Percentiles rank a stretch among this genome's conserved stretches.
These are phyloP conservation scores for Solanum chiquidenum DNA, from an alignment of 257 asterid species.

Conservation along the genomic window DNA sequence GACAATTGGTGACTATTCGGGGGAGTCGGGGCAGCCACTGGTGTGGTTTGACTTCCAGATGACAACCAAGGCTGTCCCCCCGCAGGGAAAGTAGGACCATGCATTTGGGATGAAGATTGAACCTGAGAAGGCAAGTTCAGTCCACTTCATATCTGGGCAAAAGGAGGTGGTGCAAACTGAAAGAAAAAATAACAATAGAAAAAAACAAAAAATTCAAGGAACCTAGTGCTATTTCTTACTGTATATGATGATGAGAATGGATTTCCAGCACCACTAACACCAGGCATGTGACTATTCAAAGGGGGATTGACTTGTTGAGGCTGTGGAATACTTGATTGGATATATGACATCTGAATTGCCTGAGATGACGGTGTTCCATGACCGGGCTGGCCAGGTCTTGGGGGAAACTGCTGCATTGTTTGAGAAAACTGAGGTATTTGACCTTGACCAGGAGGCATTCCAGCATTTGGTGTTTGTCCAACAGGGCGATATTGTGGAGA, in stretches of 20 bases:
- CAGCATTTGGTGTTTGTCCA: slow-evolving; percentile 48
- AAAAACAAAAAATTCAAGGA: neutral
- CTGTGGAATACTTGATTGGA: slow-evolving; percentile 56
- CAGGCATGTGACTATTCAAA: slow-evolving; percentile 16
- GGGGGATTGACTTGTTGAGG: slow-evolving; percentile 36
- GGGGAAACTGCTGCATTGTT: slow-evolving; percentile 58
- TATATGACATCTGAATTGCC: slow-evolving; percentile 19
- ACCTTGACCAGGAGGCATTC: slow-evolving; percentile 54
- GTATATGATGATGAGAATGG: slow-evolving; percentile 55
- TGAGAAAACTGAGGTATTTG: slow-evolving; percentile 68
- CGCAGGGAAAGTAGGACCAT: slow-evolving; percentile 39
- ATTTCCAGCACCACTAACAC: slow-evolving; percentile 38
- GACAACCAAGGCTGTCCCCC: slow-evolving; percentile 65
- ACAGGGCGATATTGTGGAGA: slow-evolving; percentile 62
- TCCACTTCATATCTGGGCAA: slow-evolving; percentile 48
- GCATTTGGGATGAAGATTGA: slow-evolving; percentile 58
- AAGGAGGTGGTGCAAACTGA: slow-evolving; percentile 54
- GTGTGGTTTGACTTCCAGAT: slow-evolving; percentile 44
- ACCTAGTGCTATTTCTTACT: slow-evolving; percentile 28
- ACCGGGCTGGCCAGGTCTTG: slow-evolving; percentile 46
- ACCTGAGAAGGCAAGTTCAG: slow-evolving; percentile 38
- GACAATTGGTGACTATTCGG: slow-evolving; percentile 36
- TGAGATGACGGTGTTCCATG: slow-evolving; percentile 39
- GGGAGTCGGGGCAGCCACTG: slow-evolving; percentile 49
- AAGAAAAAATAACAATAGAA: slow-evolving; percentile 11